Conservation (phyloP, 2,329 filamentous ascomycete genomes). For the Fusarium vanettenii region DNA sequence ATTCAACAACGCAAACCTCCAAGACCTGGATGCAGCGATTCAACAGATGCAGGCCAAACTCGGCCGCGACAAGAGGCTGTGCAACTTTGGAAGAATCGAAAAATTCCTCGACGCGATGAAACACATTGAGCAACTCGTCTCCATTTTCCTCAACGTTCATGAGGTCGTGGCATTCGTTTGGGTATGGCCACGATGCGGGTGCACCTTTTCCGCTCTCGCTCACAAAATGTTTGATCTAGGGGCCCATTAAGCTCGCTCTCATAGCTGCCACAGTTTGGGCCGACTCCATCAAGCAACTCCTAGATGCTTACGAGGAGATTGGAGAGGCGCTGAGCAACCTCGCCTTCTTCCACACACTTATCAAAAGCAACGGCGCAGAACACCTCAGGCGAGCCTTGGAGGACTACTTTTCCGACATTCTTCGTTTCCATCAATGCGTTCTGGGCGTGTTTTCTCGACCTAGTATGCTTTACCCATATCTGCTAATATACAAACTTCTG, state of each 20-base stretch:
- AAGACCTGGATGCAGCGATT: accelerated
- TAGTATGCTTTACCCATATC: not conserved
- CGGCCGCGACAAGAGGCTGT: not conserved
- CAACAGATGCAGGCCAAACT: not conserved
- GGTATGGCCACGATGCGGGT: not conserved
- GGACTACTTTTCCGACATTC: conserved; percentile 6
- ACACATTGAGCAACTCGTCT: not conserved
- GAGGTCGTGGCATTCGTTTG: conserved; percentile 4
- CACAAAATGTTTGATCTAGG: not conserved
- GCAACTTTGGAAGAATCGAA: not conserved
- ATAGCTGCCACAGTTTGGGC: not conserved
- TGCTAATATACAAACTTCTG: not conserved
- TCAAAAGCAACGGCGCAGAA: not conserved
- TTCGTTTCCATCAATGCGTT: conserved; percentile 11
- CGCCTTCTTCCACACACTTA: not conserved
- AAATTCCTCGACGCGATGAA: not conserved
- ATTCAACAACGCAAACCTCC: accelerated
- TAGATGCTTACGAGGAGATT: not conserved
- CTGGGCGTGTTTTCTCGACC: conserved; percentile 2
- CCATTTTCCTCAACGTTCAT: not conserved
- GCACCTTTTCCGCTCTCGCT: not conserved
- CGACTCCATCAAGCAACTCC: not conserved
- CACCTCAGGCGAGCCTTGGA: accelerated
- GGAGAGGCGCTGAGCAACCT: not conserved
- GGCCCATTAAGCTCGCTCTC: not conserved